Base-by-base conservation (phyloP, 441 rosid species). In the Aquilaria agallochum region DNA sequence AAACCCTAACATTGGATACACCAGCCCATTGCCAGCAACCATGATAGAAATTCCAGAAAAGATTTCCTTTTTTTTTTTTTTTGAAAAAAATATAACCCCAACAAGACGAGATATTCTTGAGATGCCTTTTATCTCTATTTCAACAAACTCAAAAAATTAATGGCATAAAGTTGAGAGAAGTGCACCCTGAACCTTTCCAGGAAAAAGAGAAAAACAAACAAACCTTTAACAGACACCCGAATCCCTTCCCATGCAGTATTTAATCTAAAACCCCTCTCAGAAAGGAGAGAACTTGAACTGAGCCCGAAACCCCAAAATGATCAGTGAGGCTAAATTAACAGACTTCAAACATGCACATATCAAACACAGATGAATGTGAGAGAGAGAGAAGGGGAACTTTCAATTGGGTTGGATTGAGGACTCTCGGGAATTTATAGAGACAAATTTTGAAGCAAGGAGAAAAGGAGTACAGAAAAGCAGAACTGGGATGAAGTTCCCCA, bases 1-100 rank as follows among this genome's bases (percentile, higher is more conserved):
- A 70, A 92, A 83, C 12, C 97, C 95, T 45, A 92, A 71, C 73
- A 88, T 81, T 55, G 98, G 95, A 69, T 64, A 69, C 48, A 82
- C 20, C 53, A 83, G 33, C 54, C 92, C 89, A 63, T 83, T 88
- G 55, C 83, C 87, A 46, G 50, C 11, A 2, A 79, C 76, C 63
- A 78, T 76, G 82, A 78, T 79, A 75, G 65, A 40, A 40, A 73
- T 74, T 60, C 59, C 59, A 65, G 60, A 31, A 56, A 20, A 20
- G 20, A 20, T 20, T 20, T 20, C 20, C 20, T 20, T 20, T 0
- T 20, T 20, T 20, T 20, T 15, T 20, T 20, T 20, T 20, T 20
- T 20, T 20, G 20, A 20, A 20, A 54, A 20, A 44, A 30, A 20
- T 33, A 33, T 20, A 32, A 68, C 51, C 53, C 45, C 45, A 40